Conservation (phyloP, 2,329 filamentous ascomycete genomes). For the Scedosporium aurantiacum region DNA sequence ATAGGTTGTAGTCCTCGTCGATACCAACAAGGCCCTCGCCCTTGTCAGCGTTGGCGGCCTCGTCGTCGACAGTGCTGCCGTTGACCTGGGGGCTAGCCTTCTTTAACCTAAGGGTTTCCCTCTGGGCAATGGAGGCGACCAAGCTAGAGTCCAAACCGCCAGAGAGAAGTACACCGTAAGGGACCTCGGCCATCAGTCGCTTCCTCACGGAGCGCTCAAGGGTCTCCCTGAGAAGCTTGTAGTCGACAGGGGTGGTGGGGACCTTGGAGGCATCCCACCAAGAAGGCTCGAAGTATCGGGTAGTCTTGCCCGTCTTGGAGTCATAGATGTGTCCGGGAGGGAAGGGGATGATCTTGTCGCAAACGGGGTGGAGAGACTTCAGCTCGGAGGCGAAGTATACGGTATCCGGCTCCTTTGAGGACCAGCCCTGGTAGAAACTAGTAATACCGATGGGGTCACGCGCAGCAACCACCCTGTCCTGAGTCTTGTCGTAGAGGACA, state of each 20-base stretch:
- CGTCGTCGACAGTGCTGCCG: conserved; percentile 30
- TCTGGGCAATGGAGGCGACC: conserved; percentile 88
- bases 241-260: conserved; percentile 70
- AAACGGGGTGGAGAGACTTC: conserved; percentile 85
- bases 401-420: conserved; percentile 67
- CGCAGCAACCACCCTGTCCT: conserved; percentile 85
- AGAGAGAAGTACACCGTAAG: conserved; percentile 90
- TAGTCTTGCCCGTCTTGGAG: conserved; percentile 76
- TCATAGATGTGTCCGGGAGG: conserved; percentile 94
- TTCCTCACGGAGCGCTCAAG: conserved; percentile 91
- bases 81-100: conserved; percentile 45
- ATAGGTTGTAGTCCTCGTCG: conserved; percentile 81
- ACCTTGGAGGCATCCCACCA: conserved; percentile 83
- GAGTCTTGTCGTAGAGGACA: conserved; percentile 90
- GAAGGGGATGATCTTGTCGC: conserved; percentile 90
- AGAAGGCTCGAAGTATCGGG: conserved; percentile 78
- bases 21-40: conserved; percentile 79
- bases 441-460: conserved; percentile 95
- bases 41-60: conserved; percentile 36
- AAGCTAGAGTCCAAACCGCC: conserved; percentile 93
- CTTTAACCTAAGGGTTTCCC: conserved; percentile 73
- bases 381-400: conserved; percentile 96
- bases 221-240: conserved; percentile 67
- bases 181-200: conserved; percentile 96
- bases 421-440: conserved; percentile 92